A percentile compares a stretch with the other conserved stretches of the same genome.
Conservation (phyloP, 83 land plant species). For the Thuja plicata region DNA sequence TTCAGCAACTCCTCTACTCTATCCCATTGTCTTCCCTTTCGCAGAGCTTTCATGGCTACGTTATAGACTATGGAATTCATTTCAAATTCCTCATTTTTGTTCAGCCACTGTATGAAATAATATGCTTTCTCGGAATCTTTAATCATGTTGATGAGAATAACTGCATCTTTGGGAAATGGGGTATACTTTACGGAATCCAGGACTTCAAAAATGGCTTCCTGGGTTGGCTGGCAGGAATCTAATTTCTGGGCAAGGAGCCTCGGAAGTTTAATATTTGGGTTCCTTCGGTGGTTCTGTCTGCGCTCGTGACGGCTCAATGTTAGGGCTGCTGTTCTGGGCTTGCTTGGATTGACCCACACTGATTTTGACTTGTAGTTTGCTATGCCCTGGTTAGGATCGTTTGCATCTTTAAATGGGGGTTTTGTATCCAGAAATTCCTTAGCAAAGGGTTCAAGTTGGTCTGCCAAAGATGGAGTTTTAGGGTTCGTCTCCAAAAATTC, state of each 20-base stretch:
- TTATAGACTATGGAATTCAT: conserved; percentile 78
- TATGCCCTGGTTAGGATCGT: neutral
- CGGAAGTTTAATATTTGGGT: neutral
- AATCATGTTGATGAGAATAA: neutral
- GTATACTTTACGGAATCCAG: neutral
- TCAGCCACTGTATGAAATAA: conserved; percentile 62
- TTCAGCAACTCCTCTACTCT: conserved; percentile 55
- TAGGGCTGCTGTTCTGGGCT: neutral
- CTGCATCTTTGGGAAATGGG: neutral
- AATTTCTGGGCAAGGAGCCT: neutral
- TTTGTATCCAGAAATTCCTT: neutral
- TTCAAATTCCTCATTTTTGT: conserved; percentile 35
- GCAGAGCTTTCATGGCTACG: conserved; percentile 77
- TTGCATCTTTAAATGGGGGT: neutral
- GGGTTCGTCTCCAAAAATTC: neutral
- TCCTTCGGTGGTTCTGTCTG: neutral
- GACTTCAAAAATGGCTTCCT: conserved; percentile 3
- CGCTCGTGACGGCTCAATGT: neutral
- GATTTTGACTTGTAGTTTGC: neutral
- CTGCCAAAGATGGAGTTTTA: neutral
- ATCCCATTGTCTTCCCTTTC: conserved; percentile 66
- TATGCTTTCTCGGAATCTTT: conserved; percentile 22
- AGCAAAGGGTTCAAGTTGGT: conserved; percentile 11
- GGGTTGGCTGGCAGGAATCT: conserved; percentile 4
- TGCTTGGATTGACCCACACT: conserved; percentile 12